Percentiles rank a stretch among this genome's conserved stretches.
phyloP scores from a whole-genome alignment of 2,329 filamentous ascomycete genomes.

The Periconia digitata region DNA sequence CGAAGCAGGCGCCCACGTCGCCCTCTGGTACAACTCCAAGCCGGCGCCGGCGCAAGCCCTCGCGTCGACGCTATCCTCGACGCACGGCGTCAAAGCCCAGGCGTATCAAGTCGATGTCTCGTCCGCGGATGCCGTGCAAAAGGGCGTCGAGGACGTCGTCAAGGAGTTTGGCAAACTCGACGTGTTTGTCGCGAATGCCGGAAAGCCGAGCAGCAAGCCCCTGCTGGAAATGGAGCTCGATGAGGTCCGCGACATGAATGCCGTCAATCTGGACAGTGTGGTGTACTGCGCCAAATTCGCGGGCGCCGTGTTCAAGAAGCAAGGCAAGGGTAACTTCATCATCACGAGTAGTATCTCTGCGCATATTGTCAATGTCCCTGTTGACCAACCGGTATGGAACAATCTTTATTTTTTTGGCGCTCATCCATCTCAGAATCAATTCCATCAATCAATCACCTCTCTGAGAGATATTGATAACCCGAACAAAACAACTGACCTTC shows the following conservation, averaged over 20 bases:
- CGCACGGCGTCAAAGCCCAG: conserved; percentile 62
- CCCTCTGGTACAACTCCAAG: conserved; percentile 46
- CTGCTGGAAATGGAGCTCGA: conserved; percentile 61
- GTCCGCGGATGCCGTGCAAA: conserved; percentile 55
- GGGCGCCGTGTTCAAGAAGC: conserved; percentile 45
- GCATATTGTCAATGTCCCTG: conserved; percentile 77
- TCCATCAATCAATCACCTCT: too few relatives aligned
- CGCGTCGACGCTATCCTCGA: conserved; percentile 56
- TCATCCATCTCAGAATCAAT: too few relatives aligned
- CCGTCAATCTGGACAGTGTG: conserved; percentile 72
- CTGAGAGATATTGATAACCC: not conserved
- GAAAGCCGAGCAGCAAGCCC: conserved; percentile 59
- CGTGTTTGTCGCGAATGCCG: conserved; percentile 68
- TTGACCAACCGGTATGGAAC: conserved; percentile 54
- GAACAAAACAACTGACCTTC: not conserved
- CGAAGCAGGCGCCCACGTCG: conserved; percentile 48
- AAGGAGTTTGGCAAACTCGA: conserved; percentile 69
- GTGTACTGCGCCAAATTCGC: conserved; percentile 48
- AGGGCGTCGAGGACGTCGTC: conserved; percentile 61
- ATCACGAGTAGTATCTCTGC: conserved; percentile 71
- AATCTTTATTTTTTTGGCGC: not conserved
- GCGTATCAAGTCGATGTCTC: conserved; percentile 65
- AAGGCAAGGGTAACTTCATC: conserved; percentile 59
- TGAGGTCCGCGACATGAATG: conserved; percentile 61
- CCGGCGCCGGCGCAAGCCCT: conserved; percentile 56